Evolutionary conservation across 768 basidiomycete species (phyloP), one percentile per base, ranked within the genome.

Genomic region (Phaffia tasmanica): DNA sequence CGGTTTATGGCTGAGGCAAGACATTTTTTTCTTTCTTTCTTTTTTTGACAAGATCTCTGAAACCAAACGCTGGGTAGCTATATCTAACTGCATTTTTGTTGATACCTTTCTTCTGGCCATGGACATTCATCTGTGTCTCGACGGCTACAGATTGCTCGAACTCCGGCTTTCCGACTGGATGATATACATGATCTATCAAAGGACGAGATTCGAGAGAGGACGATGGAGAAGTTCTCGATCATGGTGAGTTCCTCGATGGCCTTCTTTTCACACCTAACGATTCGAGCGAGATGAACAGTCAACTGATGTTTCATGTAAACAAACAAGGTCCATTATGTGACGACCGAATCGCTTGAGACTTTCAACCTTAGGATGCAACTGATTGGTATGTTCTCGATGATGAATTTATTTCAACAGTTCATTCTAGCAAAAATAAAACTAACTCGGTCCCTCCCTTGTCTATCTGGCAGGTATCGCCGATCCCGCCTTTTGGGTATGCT

Each of bases 351-450:
- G 0, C 68, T 79, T 35, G 75, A 77, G 51, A 73, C 73, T 8
- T 79, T 79, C 70, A 72, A 71, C 16, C 72, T 76, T 30, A 72
- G 79, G 9, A 76, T 79, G 75, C 75, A 78, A 72, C 70, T 79
- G 65, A 72, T 78, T 64, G 9, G 54, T 46, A 21, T 42, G 50
- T 62, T 15, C 56, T 2, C 53, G n/a, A 23, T 9, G 4, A 23
- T 16, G n/a, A 23, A 23, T 23, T 15, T 54, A 5, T 54, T 9
- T 29, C 21, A 11, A 1, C 3, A 18, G 58, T 67, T 68, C 54
- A 61, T 53, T 23, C 29, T 18, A 18, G n/a, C n/a, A n/a, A 29
- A 6, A 66, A 7, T 5, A 2, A 62, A 18, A 53, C 46, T 21
- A 18, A 47, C 11, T 15, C 7, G 27, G 11, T 29, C 29, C 6